Conservation (phyloP, 2,329 filamentous ascomycete genomes). For the Zelopaecilomyces penicillatus region DNA sequence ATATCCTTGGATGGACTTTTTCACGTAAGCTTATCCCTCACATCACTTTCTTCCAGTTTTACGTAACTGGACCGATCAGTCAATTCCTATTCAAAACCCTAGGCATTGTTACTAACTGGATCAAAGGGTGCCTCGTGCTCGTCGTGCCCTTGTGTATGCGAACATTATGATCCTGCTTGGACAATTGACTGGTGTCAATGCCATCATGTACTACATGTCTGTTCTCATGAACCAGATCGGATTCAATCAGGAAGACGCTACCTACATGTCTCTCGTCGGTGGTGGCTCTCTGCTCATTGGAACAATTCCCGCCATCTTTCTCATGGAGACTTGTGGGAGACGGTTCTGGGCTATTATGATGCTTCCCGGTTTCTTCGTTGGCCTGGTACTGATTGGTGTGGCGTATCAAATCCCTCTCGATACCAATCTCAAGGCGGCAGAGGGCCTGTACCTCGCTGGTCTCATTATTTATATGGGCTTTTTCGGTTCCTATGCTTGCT, state of each 20-base stretch:
- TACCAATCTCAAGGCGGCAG: constrained; percentile 37
- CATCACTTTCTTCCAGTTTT: background rate
- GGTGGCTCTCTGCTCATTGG: constrained; percentile 59
- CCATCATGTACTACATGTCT: constrained; percentile 65
- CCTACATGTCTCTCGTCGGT: constrained; percentile 69
- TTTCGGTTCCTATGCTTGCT: constrained; percentile 56
- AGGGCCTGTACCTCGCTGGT: constrained; percentile 59
- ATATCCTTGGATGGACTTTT: constrained; percentile 66
- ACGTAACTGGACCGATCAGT: too few relatives aligned
- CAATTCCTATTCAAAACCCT: background rate
- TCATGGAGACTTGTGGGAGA: constrained; percentile 64
- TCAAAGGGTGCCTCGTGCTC: constrained; percentile 48
- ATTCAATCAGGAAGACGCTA: constrained; percentile 52
- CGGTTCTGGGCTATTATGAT: constrained; percentile 68
- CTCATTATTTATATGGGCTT: constrained; percentile 60
- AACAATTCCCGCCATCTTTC: constrained; percentile 58
- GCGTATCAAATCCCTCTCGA: constrained; percentile 48
- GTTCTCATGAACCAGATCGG: constrained; percentile 60
- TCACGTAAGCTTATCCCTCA: constrained; percentile 36
- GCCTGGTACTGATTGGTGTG: constrained; percentile 56
- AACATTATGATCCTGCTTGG: constrained; percentile 64
- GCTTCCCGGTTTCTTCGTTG: constrained; percentile 64
- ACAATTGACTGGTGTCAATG: constrained; percentile 63
- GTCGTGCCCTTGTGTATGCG: constrained; percentile 57
- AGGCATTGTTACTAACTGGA: background rate